phyloP scores from a whole-genome alignment of 2,329 filamentous ascomycete species.

The Botrytis tulipae region DNA sequence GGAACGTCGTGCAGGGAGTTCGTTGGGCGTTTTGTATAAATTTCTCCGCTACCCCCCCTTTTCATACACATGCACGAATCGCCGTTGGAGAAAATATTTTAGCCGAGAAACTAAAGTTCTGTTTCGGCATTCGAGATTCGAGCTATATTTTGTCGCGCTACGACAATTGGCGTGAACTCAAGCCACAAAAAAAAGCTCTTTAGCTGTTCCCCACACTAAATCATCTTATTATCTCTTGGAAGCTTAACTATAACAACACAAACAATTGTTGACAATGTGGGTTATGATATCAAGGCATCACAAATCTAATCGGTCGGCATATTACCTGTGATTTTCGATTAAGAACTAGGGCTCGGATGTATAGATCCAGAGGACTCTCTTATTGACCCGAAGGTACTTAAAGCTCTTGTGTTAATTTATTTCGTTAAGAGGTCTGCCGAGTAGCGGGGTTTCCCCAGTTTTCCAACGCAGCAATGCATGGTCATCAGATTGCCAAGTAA shows the following conservation, averaged over 20 bases:
- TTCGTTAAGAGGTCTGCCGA: background rate
- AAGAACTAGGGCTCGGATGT: background rate
- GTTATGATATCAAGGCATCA: background rate
- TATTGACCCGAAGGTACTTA: background rate
- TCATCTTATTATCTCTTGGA: background rate
- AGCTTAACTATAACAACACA: background rate
- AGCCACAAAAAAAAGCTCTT: background rate
- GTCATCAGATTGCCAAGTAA: slow-evolving; percentile 8
- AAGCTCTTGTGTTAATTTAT: background rate
- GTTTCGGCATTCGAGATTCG: background rate
- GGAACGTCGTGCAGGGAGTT: background rate
- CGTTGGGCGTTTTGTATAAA: background rate
- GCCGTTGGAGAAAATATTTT: background rate
- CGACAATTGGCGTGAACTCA: background rate
- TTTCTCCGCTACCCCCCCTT: slow-evolving; percentile 5
- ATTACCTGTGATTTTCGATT: background rate
- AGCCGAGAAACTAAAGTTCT: background rate
- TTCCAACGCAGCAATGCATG: slow-evolving; percentile 4
- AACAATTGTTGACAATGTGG: background rate
- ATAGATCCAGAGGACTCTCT: background rate
- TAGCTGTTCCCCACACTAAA: background rate
- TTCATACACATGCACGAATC: background rate
- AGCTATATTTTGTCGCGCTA: background rate
- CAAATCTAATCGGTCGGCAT: background rate
- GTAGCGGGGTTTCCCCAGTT: slow-evolving; percentile 1